phyloP scores from a whole-genome alignment of 495 filamentous ascomycete species.

The Penicillium egyptiacum region DNA sequence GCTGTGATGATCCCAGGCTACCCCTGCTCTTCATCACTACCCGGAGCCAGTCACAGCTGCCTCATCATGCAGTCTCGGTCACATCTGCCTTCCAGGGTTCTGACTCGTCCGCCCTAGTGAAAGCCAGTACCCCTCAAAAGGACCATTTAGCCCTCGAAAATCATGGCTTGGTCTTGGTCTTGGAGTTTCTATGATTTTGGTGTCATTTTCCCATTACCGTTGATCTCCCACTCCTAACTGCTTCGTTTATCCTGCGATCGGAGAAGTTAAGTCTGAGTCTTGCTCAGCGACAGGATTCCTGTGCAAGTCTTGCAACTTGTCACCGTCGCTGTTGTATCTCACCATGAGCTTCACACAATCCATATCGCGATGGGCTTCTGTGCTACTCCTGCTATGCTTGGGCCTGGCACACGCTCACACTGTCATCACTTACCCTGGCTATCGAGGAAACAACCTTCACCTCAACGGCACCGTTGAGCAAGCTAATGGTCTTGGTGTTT shows the following conservation, averaged over 20 bases:
- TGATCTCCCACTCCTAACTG: neutral
- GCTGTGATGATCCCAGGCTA: constrained; percentile 12
- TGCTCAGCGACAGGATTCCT: constrained; percentile 6
- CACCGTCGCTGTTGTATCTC: constrained; percentile 10
- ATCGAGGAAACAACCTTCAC: constrained; percentile 89
- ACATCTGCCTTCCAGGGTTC: constrained; percentile 34
- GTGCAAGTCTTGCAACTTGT: neutral
- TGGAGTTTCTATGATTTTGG: constrained; percentile 24
- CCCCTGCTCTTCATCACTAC: constrained; percentile 17
- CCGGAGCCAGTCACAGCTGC: constrained; percentile 17
- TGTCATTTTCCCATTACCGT: constrained; percentile 13
- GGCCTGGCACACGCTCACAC: constrained; percentile 71
- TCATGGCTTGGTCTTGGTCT: constrained; percentile 29
- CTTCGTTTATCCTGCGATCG: constrained; percentile 4
- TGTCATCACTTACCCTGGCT: constrained; percentile 89
- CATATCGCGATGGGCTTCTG: constrained; percentile 50
- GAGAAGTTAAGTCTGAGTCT: constrained; percentile 13
- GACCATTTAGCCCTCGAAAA: constrained; percentile 32
- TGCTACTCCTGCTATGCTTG: constrained; percentile 50
- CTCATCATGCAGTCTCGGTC: constrained; percentile 36
- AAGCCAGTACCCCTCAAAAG: constrained; percentile 39
- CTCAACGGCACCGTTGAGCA: constrained; percentile 62
- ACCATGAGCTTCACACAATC: constrained; percentile 35
- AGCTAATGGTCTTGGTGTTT: constrained; percentile 46
- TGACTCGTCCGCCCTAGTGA: constrained; percentile 34